Base-by-base conservation (phyloP, 2,329 filamentous ascomycete genomes). In the Dothideomycetes sp. region DNA sequence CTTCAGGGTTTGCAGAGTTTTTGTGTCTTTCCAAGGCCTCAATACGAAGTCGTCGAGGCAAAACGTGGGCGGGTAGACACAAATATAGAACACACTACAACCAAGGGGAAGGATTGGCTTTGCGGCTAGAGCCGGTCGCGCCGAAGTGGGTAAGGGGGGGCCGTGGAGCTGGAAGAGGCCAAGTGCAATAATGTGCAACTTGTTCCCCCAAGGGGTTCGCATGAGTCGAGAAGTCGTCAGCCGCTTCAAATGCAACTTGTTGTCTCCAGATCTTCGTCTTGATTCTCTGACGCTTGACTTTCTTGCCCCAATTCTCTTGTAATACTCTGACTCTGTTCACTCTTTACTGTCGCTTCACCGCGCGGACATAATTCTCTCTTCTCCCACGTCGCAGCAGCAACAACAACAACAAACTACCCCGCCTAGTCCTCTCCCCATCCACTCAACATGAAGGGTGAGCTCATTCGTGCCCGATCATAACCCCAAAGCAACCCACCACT, bases 391-490 rank as follows among this genome's bases (percentile, higher is more conserved):
- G 12, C 22, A 27, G 7, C 22, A 7, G 7, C 22, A 7, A 12
- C 22, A 27, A 7, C 22, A 7, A 27, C 31, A 33, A 5, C 16
- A 4, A 10, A 11, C 33, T 19, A 35, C 33, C 16, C 8, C 33
- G 18, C n/a, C 16, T 35, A 33, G 19, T 16, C 16, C 31, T 8
- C 18, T 24, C 19, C 11, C 38, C 27, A 18, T 24, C 27, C 19
- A 27, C 19, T 27, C 29, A 42, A 14, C 19, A 42, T 42, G 40
- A 42, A 42, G 36, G 40, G 40, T 42, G 19, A 34, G 36, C 18
- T 7, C 22, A 27, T 27, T 17, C n/a, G 22, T 9, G 16, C 32
- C 32, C 31, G 12, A 16, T 4, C n/a, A 19, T 24, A 12, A 22
- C 34, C n/a, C n/a, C n/a, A n/a, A n/a, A n/a, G n/a, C n/a, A n/a